Conservation (phyloP, 202 grass and related monocot genomes). For the Eragrostis tef region DNA sequence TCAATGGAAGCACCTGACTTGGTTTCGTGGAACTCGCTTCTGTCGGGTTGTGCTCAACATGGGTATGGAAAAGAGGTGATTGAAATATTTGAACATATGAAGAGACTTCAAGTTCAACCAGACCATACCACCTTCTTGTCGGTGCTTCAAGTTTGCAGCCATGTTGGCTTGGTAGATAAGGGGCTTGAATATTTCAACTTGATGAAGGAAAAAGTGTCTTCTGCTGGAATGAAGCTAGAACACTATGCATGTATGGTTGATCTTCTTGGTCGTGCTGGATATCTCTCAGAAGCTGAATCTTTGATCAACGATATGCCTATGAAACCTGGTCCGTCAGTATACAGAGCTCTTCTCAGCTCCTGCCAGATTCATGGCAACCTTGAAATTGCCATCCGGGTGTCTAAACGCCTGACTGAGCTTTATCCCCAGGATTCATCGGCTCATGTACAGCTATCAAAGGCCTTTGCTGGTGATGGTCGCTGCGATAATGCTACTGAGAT, state of each 20-base stretch:
- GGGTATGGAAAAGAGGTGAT: slow-evolving; percentile 43
- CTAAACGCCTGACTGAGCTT: slow-evolving; percentile 35
- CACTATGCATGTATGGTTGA: slow-evolving; percentile 51
- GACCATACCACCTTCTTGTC: slow-evolving; percentile 51
- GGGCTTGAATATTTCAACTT: slow-evolving; percentile 42
- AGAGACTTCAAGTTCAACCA: slow-evolving; percentile 32
- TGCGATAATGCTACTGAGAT: slow-evolving; percentile 49
- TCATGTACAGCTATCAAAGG: slow-evolving; percentile 55
- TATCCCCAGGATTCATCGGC: slow-evolving; percentile 45
- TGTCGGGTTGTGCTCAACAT: slow-evolving; percentile 47
- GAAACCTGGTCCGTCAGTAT: slow-evolving; percentile 41
- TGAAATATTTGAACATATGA: slow-evolving; percentile 54
- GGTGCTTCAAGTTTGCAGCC: slow-evolving; percentile 52
- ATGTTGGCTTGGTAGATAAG: slow-evolving; percentile 45
- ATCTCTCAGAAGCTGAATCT: slow-evolving; percentile 50
- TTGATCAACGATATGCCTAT: slow-evolving; percentile 47
- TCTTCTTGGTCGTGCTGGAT: slow-evolving; percentile 52
- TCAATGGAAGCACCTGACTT: slow-evolving; percentile 34
- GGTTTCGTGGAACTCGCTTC: slow-evolving; percentile 57
- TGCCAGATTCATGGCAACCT: slow-evolving; percentile 55
- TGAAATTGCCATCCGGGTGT: slow-evolving; percentile 26
- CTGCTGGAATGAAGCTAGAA: slow-evolving; percentile 26
- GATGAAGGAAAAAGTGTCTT: slow-evolving; percentile 25
- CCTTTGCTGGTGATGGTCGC: slow-evolving; percentile 44
- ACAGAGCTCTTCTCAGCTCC: slow-evolving; percentile 43